Evolutionary conservation across 176 grass and related monocot species (phyloP).

Genomic region (Tuctoria greenei): DNA sequence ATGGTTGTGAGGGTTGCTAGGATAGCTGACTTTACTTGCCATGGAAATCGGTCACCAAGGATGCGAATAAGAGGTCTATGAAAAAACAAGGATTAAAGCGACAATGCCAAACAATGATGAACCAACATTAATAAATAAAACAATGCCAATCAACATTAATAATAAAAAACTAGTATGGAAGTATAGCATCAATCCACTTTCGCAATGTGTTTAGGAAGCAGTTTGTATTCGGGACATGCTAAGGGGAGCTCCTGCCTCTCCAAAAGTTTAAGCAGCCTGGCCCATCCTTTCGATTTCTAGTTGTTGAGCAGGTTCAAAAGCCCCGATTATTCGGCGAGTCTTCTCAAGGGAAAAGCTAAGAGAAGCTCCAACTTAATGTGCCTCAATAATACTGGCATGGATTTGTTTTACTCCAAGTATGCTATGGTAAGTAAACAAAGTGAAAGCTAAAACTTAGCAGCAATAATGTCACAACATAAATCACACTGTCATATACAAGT

Average conservation of each 20-base stretch:
- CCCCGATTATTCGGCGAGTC: too few species aligned
- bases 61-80: constrained; percentile 91
- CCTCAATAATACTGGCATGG: not conserved
- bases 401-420: constrained; percentile 18
- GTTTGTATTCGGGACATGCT: too few species aligned
- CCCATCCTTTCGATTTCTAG: too few species aligned
- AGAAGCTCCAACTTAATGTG: not conserved
- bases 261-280: too few species aligned
- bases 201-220: too few species aligned
- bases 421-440: constrained; percentile 1
- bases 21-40: constrained; percentile 99
- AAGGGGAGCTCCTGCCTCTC: too few species aligned
- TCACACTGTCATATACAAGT: not conserved
- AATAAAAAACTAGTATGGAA: too few species aligned
- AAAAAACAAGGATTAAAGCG: constrained; percentile 28
- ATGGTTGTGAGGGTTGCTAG: constrained; percentile 92
- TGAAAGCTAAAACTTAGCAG: not conserved
- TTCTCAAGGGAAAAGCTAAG: not conserved
- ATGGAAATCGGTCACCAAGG: constrained; percentile 88
- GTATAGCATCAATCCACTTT: too few species aligned
- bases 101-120: not conserved
- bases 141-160: too few species aligned
- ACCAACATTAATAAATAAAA: too few species aligned
- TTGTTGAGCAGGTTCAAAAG: too few species aligned
- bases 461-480: not conserved